These are phyloP conservation scores for Wallacemonas sp. DNA, from an alignment of 208 protist species.

Conservation along the genomic window DNA sequence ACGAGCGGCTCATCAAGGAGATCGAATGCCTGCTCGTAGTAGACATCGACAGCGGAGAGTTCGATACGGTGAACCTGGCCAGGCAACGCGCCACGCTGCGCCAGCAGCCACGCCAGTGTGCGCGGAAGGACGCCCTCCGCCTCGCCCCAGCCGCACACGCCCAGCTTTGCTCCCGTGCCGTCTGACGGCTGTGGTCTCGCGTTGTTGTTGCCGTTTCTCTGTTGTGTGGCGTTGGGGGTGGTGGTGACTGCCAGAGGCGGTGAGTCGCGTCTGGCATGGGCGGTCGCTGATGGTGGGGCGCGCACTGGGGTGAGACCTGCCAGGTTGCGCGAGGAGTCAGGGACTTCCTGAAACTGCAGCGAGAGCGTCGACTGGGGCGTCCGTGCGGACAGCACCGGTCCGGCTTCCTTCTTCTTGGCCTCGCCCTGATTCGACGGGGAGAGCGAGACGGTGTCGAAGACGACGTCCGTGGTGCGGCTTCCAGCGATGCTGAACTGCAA, in stretches of 20 bases:
- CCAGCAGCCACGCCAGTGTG: slow-evolving; percentile 44
- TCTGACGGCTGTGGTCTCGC: no score
- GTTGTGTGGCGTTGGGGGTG: no score
- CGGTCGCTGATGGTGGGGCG: neutral
- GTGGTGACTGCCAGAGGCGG: neutral
- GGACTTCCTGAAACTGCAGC: neutral
- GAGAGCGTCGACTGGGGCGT: neutral
- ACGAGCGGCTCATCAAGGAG: slow-evolving; percentile 23
- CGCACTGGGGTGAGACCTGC: neutral
- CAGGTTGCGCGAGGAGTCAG: neutral
- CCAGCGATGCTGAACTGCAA: neutral
- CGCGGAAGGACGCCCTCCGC: slow-evolving; percentile 42
- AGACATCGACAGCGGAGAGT: slow-evolving; percentile 47
- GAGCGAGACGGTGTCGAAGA: neutral
- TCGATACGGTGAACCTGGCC: slow-evolving; percentile 25
- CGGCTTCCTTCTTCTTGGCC: neutral
- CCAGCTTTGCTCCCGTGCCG: no score
- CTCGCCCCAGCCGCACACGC: slow-evolving; percentile 7
- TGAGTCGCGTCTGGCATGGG: neutral
- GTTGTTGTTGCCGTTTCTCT: no score
- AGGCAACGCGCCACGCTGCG: slow-evolving; percentile 14
- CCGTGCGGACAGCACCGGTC: neutral
- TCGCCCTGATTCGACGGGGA: neutral
- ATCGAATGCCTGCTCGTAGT: slow-evolving; percentile 45
- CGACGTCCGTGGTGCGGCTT: slow-evolving; percentile 3